Evolutionary conservation across 1,139 yeast genomes (phyloP).

Genomic region (Meyerozyma carpophila): DNA sequence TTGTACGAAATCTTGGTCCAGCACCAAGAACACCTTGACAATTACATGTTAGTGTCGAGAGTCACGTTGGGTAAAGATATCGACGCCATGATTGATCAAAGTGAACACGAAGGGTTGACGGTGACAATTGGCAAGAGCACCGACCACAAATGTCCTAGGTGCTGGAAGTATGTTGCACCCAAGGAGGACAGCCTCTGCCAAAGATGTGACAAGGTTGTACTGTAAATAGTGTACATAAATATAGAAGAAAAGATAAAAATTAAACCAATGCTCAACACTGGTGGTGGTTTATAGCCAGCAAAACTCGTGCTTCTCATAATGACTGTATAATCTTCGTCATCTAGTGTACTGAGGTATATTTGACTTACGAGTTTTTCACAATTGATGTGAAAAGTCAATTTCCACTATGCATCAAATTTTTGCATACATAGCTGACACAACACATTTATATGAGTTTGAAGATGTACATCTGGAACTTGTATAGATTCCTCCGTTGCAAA

Average conservation of each 20-base stretch:
- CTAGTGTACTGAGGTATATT: too few species aligned
- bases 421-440: too few species aligned
- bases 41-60: slow-evolving; percentile 63
- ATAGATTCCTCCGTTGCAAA: too few species aligned
- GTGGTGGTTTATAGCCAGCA: too few species aligned
- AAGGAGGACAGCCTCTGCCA: slow-evolving; percentile 52
- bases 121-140: slow-evolving; percentile 42
- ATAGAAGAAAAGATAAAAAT: background rate
- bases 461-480: too few species aligned
- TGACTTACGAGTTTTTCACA: too few species aligned
- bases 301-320: too few species aligned
- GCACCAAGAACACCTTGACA: slow-evolving; percentile 37
- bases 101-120: slow-evolving; percentile 7
- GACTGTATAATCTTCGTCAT: too few species aligned
- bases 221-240: slow-evolving; percentile 1
- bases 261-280: too few species aligned
- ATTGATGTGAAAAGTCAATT: too few species aligned
- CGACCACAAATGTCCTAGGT: slow-evolving; percentile 74
- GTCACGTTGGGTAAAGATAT: slow-evolving; percentile 25
- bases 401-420: too few species aligned
- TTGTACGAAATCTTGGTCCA: slow-evolving; percentile 8
- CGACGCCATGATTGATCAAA: slow-evolving; percentile 22
- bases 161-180: slow-evolving; percentile 76
- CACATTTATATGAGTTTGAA: too few species aligned
- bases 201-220: slow-evolving; percentile 50